Conservation (phyloP, 495 filamentous ascomycete species). For the Viridothelium virens region DNA sequence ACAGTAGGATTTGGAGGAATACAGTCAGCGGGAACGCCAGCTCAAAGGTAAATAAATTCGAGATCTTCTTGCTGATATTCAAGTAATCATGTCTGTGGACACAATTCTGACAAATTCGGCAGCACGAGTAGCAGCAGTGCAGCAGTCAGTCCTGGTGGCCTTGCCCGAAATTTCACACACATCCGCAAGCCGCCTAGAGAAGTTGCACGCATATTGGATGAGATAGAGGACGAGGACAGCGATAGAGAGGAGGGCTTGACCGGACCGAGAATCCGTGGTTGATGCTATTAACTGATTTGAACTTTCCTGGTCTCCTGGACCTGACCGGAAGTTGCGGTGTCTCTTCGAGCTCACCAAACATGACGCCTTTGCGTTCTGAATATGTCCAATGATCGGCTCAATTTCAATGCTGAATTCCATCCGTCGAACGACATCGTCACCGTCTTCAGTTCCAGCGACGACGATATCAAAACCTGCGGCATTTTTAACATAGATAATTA, state of each 20-base stretch:
- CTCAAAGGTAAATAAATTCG: neutral
- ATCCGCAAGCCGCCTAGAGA: neutral
- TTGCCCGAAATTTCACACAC: neutral
- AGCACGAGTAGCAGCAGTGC: slow-evolving; percentile 9
- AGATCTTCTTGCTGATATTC: neutral
- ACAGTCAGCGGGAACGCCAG: neutral
- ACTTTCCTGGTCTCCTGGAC: neutral
- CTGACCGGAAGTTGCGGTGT: no score
- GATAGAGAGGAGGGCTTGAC: neutral
- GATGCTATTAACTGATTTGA: neutral
- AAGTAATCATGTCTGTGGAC: neutral
- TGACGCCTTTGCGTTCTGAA: neutral
- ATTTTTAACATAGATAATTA: neutral
- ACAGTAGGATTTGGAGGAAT: neutral
- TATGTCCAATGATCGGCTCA: neutral
- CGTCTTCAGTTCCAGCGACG: neutral
- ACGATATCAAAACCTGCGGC: neutral
- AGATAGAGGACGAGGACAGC: slow-evolving; percentile 6
- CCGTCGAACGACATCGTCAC: neutral
- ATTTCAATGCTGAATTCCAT: slow-evolving; percentile 7
- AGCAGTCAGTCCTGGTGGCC: neutral
- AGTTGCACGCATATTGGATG: neutral
- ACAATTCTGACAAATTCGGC: neutral
- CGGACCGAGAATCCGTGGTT: neutral
- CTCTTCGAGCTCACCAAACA: neutral